Percentiles rank a stretch among this genome's conserved stretches.
Conservation (phyloP, 2,329 filamentous ascomycete genomes). For the Canariomyces notabilis region DNA sequence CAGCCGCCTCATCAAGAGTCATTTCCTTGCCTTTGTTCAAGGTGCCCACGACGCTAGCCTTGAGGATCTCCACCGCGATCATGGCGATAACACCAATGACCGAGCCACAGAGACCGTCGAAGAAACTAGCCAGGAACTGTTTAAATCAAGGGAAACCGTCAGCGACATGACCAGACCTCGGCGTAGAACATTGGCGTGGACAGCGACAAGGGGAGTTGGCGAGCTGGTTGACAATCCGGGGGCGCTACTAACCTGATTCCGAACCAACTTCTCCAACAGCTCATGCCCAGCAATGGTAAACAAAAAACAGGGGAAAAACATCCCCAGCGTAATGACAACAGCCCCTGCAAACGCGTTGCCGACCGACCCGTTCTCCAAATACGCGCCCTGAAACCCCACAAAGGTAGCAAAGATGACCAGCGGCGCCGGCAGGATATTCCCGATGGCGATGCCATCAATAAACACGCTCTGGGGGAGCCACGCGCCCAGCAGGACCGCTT, state of each 20-base stretch:
- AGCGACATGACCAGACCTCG: constrained; percentile 1
- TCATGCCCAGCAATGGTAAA: constrained; percentile 31
- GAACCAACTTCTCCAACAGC: constrained; percentile 30
- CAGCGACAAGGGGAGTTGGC: constrained; percentile 2
- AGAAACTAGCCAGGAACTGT: constrained; percentile 31
- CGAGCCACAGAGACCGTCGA: constrained; percentile 30
- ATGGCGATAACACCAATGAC: constrained; percentile 31
- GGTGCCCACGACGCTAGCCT: constrained; percentile 26
- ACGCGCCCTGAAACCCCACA: constrained; percentile 31
- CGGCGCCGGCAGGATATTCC: constrained; percentile 31
- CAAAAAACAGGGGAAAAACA: constrained; percentile 33
- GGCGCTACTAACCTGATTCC: constrained; percentile 26
- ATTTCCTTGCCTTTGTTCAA: constrained; percentile 14
- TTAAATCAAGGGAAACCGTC: constrained; percentile 5
- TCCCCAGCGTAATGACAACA: constrained; percentile 31
- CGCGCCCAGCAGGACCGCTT: constrained; percentile 31
- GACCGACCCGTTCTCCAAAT: constrained; percentile 24
- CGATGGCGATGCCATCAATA: constrained; percentile 33
- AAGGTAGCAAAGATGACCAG: constrained; percentile 33
- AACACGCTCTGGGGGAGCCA: constrained; percentile 33
- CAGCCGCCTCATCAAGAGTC: constrained; percentile 12
- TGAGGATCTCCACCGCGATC: constrained; percentile 29
- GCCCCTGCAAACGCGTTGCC: constrained; percentile 31
- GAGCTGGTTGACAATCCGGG: neutral
- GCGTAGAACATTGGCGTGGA: neutral